Evolutionary conservation across 805 yeast species (phyloP).

Genomic region (Metschnikowia lochheadii): DNA sequence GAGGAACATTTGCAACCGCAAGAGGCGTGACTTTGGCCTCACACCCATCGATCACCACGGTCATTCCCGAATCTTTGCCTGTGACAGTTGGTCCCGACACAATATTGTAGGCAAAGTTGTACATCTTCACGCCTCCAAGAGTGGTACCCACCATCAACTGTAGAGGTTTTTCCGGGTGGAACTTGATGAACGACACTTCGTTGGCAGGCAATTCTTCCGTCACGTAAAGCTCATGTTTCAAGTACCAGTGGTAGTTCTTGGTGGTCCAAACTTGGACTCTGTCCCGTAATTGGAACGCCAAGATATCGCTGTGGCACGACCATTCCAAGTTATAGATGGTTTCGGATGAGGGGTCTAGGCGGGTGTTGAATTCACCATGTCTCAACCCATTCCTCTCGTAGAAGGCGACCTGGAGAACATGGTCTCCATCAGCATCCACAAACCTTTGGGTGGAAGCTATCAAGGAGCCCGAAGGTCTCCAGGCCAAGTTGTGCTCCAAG

Average conservation of each 20-base stretch:
- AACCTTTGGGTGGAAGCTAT: slow-evolving; percentile 79
- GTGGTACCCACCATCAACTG: slow-evolving; percentile 64
- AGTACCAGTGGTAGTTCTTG: slow-evolving; percentile 93
- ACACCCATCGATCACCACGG: slow-evolving; percentile 75
- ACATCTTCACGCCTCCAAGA: slow-evolving; percentile 46
- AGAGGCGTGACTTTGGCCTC: slow-evolving; percentile 75
- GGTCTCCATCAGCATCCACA: slow-evolving; percentile 47
- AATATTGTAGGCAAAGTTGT: slow-evolving; percentile 62
- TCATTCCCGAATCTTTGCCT: slow-evolving; percentile 75
- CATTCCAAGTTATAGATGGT: slow-evolving; percentile 57
- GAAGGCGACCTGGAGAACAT: slow-evolving; percentile 57
- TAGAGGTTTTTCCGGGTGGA: slow-evolving; percentile 89
- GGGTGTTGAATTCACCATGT: slow-evolving; percentile 77
- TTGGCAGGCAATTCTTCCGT: slow-evolving; percentile 21
- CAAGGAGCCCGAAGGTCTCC: slow-evolving; percentile 89
- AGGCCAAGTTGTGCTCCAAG: slow-evolving; percentile 65
- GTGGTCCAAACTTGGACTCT: slow-evolving; percentile 85
- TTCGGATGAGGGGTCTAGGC: slow-evolving; percentile 48
- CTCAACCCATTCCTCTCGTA: slow-evolving; percentile 92
- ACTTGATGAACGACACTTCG: slow-evolving; percentile 47
- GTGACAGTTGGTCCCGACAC: slow-evolving; percentile 64
- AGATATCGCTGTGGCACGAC: slow-evolving; percentile 76
- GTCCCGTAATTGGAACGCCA: slow-evolving; percentile 62
- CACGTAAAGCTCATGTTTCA: slow-evolving; percentile 68
- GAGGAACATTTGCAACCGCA: slow-evolving; percentile 84